These are phyloP conservation scores for Pilatotrama ljubarskyi DNA, from an alignment of 768 basidiomycete genomes.

Conservation along the genomic window DNA sequence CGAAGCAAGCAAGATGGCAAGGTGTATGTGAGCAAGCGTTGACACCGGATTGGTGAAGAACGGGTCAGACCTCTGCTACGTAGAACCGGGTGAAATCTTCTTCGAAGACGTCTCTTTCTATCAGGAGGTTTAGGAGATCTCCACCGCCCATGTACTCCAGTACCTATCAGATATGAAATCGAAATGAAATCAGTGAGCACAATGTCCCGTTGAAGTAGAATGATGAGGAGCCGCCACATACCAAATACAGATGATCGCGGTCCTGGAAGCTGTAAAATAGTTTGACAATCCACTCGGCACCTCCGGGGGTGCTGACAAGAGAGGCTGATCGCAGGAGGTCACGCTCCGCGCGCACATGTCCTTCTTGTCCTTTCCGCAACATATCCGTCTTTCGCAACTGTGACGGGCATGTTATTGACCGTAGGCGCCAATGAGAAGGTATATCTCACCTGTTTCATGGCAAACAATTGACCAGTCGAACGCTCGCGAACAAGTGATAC, in stretches of 20 bases:
- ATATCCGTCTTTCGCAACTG: conserved; percentile 88
- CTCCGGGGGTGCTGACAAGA: conserved; percentile 67
- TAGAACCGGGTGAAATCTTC: conserved; percentile 94
- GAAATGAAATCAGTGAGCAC: conserved; percentile 50
- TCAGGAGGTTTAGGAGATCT: conserved; percentile 93
- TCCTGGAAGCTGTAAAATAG: conserved; percentile 95
- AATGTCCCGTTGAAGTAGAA: conserved; percentile 6
- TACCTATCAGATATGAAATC: conserved; percentile 67
- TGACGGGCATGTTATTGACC: background rate
- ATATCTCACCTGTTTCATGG: conserved; percentile 87
- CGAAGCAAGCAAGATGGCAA: background rate
- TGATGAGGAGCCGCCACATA: conserved; percentile 40
- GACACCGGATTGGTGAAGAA: conserved; percentile 20
- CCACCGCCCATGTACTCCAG: conserved; percentile 96
- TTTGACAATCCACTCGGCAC: conserved; percentile 92
- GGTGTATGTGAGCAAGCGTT: conserved; percentile 16
- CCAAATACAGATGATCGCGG: conserved; percentile 91
- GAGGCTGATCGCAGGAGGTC: conserved; percentile 92
- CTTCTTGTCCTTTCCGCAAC: conserved; percentile 96
- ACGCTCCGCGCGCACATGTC: conserved; percentile 93
- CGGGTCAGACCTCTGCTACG: conserved; percentile 75
- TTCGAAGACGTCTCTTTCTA: conserved; percentile 88
- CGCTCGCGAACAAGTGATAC: conserved; percentile 90
- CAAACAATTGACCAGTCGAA: conserved; percentile 76
- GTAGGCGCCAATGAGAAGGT: conserved; percentile 16